Percentiles rank a stretch among this genome's conserved stretches.
These are phyloP conservation scores for Metschnikowia rubicola DNA, from an alignment of 805 yeast genomes.

Conservation along the genomic window DNA sequence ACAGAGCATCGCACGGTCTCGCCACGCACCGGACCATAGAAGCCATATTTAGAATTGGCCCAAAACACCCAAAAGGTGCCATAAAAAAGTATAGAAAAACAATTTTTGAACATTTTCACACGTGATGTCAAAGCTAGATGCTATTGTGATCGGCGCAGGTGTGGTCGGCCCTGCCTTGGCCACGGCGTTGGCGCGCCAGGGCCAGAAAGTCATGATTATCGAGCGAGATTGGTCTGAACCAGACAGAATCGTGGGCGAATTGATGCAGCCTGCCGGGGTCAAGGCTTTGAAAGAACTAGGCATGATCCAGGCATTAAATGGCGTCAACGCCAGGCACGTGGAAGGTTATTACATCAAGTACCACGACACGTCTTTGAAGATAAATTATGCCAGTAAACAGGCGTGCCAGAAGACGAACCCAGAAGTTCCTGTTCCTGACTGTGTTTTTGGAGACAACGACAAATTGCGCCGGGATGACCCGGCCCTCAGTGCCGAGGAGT, in stretches of 20 bases:
- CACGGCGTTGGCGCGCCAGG: slow-evolving; percentile 84
- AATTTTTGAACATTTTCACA: background rate
- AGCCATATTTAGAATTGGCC: too few relatives aligned
- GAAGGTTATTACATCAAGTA: slow-evolving; percentile 79
- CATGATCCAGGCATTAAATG: slow-evolving; percentile 69
- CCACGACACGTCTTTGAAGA: slow-evolving; percentile 50
- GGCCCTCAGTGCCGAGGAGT: slow-evolving; percentile 41
- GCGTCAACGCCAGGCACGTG: slow-evolving; percentile 73
- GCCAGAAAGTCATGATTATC: slow-evolving; percentile 70
- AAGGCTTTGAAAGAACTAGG: slow-evolving; percentile 80
- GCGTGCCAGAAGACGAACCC: slow-evolving; percentile 40
- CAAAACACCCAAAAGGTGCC: too few relatives aligned
- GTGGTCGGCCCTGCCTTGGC: slow-evolving; percentile 94
- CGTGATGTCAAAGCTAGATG: slow-evolving; percentile 45
- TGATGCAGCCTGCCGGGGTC: slow-evolving; percentile 96
- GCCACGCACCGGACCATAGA: too few relatives aligned
- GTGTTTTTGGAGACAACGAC: slow-evolving; percentile 59
- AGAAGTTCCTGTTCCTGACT: slow-evolving; percentile 49
- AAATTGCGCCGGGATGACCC: slow-evolving; percentile 47
- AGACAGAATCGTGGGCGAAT: slow-evolving; percentile 95
- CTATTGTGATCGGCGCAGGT: slow-evolving; percentile 96
- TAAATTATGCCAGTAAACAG: slow-evolving; percentile 69
- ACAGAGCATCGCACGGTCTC: too few relatives aligned
- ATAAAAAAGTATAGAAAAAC: background rate
- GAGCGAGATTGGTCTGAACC: slow-evolving; percentile 93